phyloP scores from a whole-genome alignment of 2,329 filamentous ascomycete genomes.

The Septoria petroselini region DNA sequence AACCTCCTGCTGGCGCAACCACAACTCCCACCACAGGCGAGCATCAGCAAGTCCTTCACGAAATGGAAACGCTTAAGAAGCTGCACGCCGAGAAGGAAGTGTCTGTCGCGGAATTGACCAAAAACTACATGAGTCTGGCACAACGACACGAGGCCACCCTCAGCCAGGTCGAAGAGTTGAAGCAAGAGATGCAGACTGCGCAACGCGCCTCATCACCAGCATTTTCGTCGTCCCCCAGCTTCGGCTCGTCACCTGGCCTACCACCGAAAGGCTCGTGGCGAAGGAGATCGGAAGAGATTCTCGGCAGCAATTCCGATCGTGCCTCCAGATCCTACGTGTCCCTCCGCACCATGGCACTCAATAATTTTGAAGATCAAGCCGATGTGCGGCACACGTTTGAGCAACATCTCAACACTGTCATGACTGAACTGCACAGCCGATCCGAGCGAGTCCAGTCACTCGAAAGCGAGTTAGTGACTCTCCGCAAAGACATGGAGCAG shows the following conservation, averaged over 20 bases:
- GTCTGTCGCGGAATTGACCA: constrained; percentile 67
- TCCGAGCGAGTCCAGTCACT: constrained; percentile 88
- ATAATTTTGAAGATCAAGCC: constrained; percentile 77
- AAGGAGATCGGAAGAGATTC: constrained; percentile 36
- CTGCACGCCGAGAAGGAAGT: constrained; percentile 74
- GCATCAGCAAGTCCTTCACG: constrained; percentile 59
- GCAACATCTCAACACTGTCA: constrained; percentile 81
- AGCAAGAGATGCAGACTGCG: constrained; percentile 76
- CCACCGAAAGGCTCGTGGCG: constrained; percentile 58
- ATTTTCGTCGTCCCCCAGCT: constrained; percentile 22
- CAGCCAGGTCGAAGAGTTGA: constrained; percentile 85
- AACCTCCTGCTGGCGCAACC: constrained; percentile 15
- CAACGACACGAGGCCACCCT: constrained; percentile 76
- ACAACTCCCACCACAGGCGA: constrained; percentile 37
- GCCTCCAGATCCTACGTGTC: constrained; percentile 88
- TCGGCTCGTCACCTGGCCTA: constrained; percentile 22
- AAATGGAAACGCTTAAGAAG: constrained; percentile 68
- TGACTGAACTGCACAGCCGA: constrained; percentile 83
- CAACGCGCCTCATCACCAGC: constrained; percentile 30
- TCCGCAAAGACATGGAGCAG: constrained; percentile 93
- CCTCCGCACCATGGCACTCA: constrained; percentile 79
- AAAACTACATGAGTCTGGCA: constrained; percentile 80
- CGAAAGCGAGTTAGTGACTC: constrained; percentile 75
- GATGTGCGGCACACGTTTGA: constrained; percentile 92
- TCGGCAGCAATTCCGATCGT: constrained; percentile 62